Evolutionary conservation across 345 rosid species (phyloP).

Genomic region (Syzygium aqueum): DNA sequence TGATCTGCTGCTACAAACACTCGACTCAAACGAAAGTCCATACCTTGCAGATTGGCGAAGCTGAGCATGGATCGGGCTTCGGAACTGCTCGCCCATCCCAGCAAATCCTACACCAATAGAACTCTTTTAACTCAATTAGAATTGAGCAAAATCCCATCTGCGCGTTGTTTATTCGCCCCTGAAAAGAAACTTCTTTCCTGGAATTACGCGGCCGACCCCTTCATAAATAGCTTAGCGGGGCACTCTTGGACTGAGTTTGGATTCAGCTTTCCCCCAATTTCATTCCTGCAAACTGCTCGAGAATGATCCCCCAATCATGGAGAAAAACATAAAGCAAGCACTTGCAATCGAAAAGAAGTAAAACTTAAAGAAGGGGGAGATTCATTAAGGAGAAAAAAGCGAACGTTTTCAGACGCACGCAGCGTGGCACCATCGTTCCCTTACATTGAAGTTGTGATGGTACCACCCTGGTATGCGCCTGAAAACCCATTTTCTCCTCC

Average conservation of each 20-base stretch:
- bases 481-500: not conserved
- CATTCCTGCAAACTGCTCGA: not conserved
- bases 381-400: not conserved
- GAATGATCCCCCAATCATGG: not conserved
- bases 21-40: not conserved
- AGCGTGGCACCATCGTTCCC: not conserved
- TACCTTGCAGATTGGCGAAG: not conserved
- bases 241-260: not conserved
- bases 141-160: not conserved
- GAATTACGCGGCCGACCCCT: not conserved
- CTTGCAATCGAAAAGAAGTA: not conserved
- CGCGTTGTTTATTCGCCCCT: not conserved
- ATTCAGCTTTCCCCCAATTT: not conserved
- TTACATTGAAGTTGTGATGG: not conserved
- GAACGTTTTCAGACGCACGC: not conserved
- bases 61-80: not conserved
- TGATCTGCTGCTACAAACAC: not conserved
- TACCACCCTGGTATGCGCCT: not conserved
- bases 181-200: not conserved
- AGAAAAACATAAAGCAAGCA: not conserved
- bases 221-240: not conserved
- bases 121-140: not conserved
- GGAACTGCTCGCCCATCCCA: not conserved
- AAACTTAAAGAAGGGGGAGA: not conserved
- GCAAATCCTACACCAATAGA: not conserved